Evolutionary conservation across 2,329 filamentous ascomycete species (phyloP).

Genomic region (Colletotrichum spaethianum): DNA sequence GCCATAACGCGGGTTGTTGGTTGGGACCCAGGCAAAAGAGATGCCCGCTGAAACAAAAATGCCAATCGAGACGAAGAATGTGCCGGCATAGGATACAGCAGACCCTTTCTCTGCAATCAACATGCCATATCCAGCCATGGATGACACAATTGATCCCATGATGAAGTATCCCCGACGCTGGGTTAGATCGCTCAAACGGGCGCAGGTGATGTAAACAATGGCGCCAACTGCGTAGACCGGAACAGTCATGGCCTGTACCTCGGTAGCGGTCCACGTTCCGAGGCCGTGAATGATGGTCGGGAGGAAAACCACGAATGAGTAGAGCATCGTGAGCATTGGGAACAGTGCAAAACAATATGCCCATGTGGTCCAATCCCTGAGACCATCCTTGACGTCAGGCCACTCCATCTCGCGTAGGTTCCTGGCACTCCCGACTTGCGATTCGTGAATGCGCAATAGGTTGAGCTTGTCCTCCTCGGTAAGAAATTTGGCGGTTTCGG

Average conservation of each 20-base stretch:
- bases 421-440: constrained; percentile 58
- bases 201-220: constrained; percentile 70
- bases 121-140: constrained; percentile 31
- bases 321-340: constrained; percentile 83
- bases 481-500: constrained; percentile 48
- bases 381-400: constrained; percentile 75
- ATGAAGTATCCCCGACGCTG: constrained; percentile 43
- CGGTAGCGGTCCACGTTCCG: constrained; percentile 66
- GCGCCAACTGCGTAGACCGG: constrained; percentile 77
- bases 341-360: constrained; percentile 79
- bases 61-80: constrained; percentile 64
- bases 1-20: constrained; percentile 37
- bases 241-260: constrained; percentile 77
- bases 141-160: constrained; percentile 18
- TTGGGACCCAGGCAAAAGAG: constrained; percentile 40
- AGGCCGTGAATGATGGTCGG: constrained; percentile 72
- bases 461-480: constrained; percentile 55
- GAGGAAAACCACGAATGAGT: constrained; percentile 60
- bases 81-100: constrained; percentile 55
- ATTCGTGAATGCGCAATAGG: constrained; percentile 48
- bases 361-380: constrained; percentile 83
- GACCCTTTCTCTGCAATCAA: constrained; percentile 19
- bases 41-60: constrained; percentile 21
- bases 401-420: constrained; percentile 64
- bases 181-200: constrained; percentile 61